These are phyloP conservation scores for Leptographium galeiforme DNA, from an alignment of 2,329 filamentous ascomycete species.

Conservation along the genomic window DNA sequence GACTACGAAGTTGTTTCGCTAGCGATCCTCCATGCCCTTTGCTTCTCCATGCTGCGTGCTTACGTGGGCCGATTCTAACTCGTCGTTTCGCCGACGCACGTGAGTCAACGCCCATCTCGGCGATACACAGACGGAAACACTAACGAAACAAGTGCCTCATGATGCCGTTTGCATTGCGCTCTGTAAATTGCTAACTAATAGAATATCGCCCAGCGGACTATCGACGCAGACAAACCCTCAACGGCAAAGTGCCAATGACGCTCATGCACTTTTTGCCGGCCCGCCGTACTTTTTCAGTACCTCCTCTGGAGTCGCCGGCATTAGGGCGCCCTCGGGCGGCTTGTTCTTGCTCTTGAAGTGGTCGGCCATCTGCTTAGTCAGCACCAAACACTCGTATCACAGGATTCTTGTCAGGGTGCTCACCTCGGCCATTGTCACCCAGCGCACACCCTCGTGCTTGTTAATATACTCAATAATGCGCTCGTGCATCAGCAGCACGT, in stretches of 20 bases:
- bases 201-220: neutral
- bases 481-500: slow-evolving; percentile 40
- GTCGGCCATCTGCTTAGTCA: slow-evolving; percentile 49
- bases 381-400: slow-evolving; percentile 27
- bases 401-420: slow-evolving; percentile 6
- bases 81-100: too few relatives aligned
- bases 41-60: too few relatives aligned
- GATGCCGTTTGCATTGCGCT: too few relatives aligned
- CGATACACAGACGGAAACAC: too few relatives aligned
- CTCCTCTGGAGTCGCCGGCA: slow-evolving; percentile 42
- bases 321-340: slow-evolving; percentile 41
- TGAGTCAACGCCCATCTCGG: too few relatives aligned
- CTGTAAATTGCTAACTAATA: too few relatives aligned
- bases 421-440: slow-evolving; percentile 41
- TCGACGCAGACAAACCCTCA: neutral
- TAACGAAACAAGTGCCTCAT: too few relatives aligned
- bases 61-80: too few relatives aligned
- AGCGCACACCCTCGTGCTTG: slow-evolving; percentile 33
- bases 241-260: too few relatives aligned
- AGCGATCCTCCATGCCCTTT: too few relatives aligned
- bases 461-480: slow-evolving; percentile 13
- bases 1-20: too few relatives aligned
- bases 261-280: neutral
- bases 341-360: slow-evolving; percentile 57
- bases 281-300: slow-evolving; percentile 26